These are phyloP conservation scores for Leucosporidium creatinivorum DNA, from an alignment of 768 basidiomycete genomes.

Conservation along the genomic window DNA sequence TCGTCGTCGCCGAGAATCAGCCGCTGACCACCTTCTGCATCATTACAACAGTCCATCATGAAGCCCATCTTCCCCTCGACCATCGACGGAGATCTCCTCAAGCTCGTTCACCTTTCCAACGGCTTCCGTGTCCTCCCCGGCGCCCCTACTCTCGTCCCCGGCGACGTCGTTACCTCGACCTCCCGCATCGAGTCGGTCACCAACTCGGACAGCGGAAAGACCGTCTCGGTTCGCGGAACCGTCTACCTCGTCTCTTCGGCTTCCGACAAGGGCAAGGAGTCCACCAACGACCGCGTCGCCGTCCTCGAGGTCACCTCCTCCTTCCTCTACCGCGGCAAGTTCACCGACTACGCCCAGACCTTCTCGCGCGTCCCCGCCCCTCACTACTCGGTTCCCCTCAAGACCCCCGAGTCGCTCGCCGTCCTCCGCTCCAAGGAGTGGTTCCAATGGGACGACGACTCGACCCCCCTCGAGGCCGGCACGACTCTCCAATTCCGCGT, in stretches of 20 bases:
- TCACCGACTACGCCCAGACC: slow-evolving; percentile 88
- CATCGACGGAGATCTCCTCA: slow-evolving; percentile 90
- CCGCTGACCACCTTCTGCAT: not conserved
- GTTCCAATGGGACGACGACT: slow-evolving; percentile 89
- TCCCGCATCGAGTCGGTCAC: slow-evolving; percentile 81
- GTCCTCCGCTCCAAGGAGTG: slow-evolving; percentile 93
- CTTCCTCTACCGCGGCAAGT: slow-evolving; percentile 94
- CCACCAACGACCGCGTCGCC: slow-evolving; percentile 52
- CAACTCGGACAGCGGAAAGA: slow-evolving; percentile 86
- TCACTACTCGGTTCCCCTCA: slow-evolving; percentile 71
- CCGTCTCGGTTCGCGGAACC: slow-evolving; percentile 74
- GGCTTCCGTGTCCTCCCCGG: slow-evolving; percentile 85
- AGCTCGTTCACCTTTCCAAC: slow-evolving; percentile 94
- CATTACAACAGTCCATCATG: slow-evolving; percentile 79
- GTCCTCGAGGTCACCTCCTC: slow-evolving; percentile 90
- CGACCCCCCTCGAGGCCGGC: slow-evolving; percentile 67
- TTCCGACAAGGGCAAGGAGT: slow-evolving; percentile 60
- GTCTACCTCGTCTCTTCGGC: slow-evolving; percentile 48
- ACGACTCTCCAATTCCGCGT: slow-evolving; percentile 82
- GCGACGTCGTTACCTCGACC: slow-evolving; percentile 82
- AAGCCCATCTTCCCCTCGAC: slow-evolving; percentile 87
- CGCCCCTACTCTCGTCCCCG: slow-evolving; percentile 65
- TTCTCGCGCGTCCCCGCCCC: slow-evolving; percentile 88
- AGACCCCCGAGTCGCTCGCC: slow-evolving; percentile 71
- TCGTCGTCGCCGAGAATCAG: not conserved